Base-by-base conservation (phyloP, 2,329 filamentous ascomycete genomes). In the Amauroascus verrucosus region DNA sequence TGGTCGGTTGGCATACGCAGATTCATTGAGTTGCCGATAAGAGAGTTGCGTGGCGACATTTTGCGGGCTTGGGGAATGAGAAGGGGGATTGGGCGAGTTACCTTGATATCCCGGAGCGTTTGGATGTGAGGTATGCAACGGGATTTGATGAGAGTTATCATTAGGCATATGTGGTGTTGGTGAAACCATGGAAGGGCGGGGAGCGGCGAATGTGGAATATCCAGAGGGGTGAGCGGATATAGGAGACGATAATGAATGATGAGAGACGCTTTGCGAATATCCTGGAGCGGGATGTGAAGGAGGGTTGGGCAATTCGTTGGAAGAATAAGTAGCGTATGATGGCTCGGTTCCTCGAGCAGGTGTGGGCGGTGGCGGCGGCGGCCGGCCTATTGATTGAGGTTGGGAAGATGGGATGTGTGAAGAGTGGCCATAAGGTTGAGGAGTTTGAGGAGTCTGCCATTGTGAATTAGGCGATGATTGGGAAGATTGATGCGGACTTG, bases 351-450 rank as follows among this genome's bases (percentile, higher is more conserved):
- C 1, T 9, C 38, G 68, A 51, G 69, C 68, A 13, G 72, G 70
- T 16, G 65, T 66, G 4, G 66, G 64, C 1, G 71, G 69, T n/a
- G 67, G 65, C 6, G 66, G 64, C 1, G 71, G 69, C n/a, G 67
- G 65, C 6, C 41, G 32, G 13, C 40, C 20, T 7, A 18, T 38
- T 13, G 30, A 18, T 43, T 60, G 62, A 9, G 28, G 33, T 4
- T 51, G 57, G 49, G n/a, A 47, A 50, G 47, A 56, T 41, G 43
- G 58, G 55, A 9, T 38, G 41, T 33, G 50, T 47, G 53, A 48
- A 30, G 54, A 13, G 4, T 54, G 54, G 16, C 33, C 30, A 37
- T 54, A 52, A 13, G 53, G 51, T n/a, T 51, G 50, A 7, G 61
- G 58, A 35, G 62, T 59, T 40, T 65, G 63, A 8, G 67, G 63